Conservation (phyloP, 305 asterid species). For the Fraxinus platypoda region DNA sequence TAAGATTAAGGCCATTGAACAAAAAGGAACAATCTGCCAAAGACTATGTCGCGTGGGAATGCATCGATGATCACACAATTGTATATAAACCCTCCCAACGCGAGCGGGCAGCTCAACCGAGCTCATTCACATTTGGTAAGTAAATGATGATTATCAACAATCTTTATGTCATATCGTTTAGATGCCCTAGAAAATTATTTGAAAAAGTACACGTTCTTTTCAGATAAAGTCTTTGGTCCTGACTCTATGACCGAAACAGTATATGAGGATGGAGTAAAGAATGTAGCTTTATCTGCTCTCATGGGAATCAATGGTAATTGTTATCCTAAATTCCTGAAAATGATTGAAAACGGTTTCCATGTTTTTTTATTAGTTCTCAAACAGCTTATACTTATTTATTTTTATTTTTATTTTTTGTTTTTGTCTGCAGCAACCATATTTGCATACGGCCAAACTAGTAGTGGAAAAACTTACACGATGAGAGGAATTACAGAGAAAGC, state of each 20-base stretch:
- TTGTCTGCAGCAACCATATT: constrained; percentile 78
- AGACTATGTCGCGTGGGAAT: constrained; percentile 84
- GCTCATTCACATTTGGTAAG: constrained; percentile 78
- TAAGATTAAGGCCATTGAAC: constrained; percentile 84
- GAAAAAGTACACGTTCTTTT: constrained; percentile 11
- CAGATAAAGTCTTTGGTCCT: constrained; percentile 93
- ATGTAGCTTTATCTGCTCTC: constrained; percentile 89
- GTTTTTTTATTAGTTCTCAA: background rate
- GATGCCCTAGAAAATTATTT: constrained; percentile 12
- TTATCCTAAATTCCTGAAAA: background rate
- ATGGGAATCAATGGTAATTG: constrained; percentile 91
- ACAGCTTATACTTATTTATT: background rate
- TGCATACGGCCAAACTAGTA: constrained; percentile 98
- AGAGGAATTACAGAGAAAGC: constrained; percentile 94
- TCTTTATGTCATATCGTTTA: constrained; percentile 3
- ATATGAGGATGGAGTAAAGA: constrained; percentile 90
- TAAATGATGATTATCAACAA: background rate
- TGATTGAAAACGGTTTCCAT: background rate
- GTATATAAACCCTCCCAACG: constrained; percentile 55
- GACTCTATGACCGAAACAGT: constrained; percentile 68
- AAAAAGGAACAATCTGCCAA: constrained; percentile 74
- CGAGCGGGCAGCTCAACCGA: constrained; percentile 55
- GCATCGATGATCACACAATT: constrained; percentile 75
- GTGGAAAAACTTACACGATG: constrained; percentile 95
- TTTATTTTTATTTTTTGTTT: background rate